Percentiles rank a stretch among this genome's conserved stretches.
Evolutionary conservation across 495 filamentous ascomycete genomes (phyloP).

Genomic region (Staphylotrichum longicolle): DNA sequence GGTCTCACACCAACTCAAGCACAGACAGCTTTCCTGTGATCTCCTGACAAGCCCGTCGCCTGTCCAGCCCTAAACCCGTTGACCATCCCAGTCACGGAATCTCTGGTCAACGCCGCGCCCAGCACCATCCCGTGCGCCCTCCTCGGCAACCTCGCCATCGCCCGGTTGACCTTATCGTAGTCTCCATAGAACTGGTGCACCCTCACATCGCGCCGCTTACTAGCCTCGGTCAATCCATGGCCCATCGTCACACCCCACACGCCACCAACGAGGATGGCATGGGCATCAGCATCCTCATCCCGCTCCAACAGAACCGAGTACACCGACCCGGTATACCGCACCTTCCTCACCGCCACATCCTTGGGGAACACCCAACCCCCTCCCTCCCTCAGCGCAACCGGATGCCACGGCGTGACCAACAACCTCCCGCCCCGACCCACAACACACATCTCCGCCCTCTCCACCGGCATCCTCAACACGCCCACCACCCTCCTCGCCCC

Average conservation of each 20-base stretch:
- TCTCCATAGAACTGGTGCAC: conserved; percentile 45
- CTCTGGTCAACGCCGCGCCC: conserved; percentile 36
- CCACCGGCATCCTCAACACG: conserved; percentile 40
- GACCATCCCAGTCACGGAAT: conserved; percentile 36
- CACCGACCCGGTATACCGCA: conserved; percentile 40
- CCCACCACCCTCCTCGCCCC: conserved; percentile 36
- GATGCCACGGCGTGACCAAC: conserved; percentile 47
- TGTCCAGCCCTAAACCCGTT: conserved; percentile 33
- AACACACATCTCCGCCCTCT: conserved; percentile 20
- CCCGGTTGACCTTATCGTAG: conserved; percentile 33
- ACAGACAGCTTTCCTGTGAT: too few species aligned
- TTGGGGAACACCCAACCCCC: conserved; percentile 39
- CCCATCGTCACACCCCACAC: conserved; percentile 48
- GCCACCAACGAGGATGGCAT: conserved; percentile 40
- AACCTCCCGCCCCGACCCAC: conserved; percentile 14
- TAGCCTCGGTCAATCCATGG: conserved; percentile 35
- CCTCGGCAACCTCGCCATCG: conserved; percentile 28
- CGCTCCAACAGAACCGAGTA: conserved; percentile 45
- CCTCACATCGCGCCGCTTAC: conserved; percentile 31
- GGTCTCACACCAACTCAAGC: too few species aligned
- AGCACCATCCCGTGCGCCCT: conserved; percentile 36
- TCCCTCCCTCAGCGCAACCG: conserved; percentile 26
- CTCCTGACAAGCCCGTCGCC: neutral
- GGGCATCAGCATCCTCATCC: conserved; percentile 37
- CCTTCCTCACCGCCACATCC: conserved; percentile 21